A percentile compares a stretch with the other conserved stretches of the same genome.
phyloP scores from a whole-genome alignment of 257 asterid genomes.

The Nicotiana undulata region DNA sequence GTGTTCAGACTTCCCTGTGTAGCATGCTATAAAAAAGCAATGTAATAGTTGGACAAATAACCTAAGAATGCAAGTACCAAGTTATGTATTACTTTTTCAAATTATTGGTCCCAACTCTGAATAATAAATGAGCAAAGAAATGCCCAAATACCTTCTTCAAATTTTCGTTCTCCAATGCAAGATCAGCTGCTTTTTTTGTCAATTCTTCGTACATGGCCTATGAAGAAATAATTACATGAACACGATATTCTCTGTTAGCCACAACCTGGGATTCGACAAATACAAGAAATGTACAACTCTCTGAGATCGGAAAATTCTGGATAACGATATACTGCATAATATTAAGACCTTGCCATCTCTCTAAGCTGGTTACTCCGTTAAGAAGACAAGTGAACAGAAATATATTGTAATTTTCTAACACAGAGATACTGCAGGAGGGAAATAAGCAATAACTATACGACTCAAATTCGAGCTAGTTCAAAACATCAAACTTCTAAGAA shows the following conservation, averaged over 20 bases:
- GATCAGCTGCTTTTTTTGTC: constrained; percentile 33
- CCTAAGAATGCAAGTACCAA: background rate
- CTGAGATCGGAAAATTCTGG: background rate
- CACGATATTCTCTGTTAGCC: background rate
- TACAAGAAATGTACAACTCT: background rate
- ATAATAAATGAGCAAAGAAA: background rate
- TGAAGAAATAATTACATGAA: background rate
- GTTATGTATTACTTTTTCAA: background rate
- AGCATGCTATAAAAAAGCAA: background rate
- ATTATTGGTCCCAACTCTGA: background rate
- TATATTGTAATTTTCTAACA: background rate
- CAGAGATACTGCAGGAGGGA: background rate
- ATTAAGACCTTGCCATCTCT: background rate
- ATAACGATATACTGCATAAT: background rate
- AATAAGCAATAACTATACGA: background rate
- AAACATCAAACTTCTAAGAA: background rate
- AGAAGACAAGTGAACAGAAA: background rate
- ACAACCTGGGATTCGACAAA: background rate
- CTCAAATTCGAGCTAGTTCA: background rate
- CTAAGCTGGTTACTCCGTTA: background rate
- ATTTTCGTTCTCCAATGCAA: constrained; percentile 39
- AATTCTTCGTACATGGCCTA: constrained; percentile 54
- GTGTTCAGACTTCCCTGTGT: too few species aligned
- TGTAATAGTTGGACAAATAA: background rate
- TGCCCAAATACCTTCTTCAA: constrained; percentile 40